These are phyloP conservation scores for Penicillium desertorum DNA, from an alignment of 495 filamentous ascomycete genomes.

Conservation along the genomic window DNA sequence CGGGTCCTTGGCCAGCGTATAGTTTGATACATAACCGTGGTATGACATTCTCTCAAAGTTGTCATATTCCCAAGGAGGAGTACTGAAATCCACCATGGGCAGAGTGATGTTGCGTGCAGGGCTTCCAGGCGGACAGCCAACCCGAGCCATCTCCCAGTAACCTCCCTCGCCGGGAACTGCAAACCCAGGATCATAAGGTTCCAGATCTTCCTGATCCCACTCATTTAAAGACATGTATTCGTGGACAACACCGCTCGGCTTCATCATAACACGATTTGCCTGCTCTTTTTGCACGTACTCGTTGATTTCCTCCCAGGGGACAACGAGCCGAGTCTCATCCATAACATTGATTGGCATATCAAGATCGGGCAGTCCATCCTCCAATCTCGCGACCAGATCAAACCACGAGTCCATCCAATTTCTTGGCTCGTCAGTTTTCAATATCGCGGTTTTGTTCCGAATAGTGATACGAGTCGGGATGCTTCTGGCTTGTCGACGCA, in stretches of 20 bases:
- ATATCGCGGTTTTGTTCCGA: conserved; percentile 12
- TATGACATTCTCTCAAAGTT: conserved; percentile 32
- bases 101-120: conserved; percentile 45
- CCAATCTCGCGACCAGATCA: conserved; percentile 54
- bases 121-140: conserved; percentile 55
- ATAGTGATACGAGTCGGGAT: conserved; percentile 14
- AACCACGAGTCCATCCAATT: conserved; percentile 28
- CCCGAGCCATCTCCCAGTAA: conserved; percentile 56
- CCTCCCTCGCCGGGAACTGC: conserved; percentile 8
- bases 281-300: conserved; percentile 52
- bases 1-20: conserved; percentile 55
- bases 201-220: conserved; percentile 12
- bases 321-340: conserved; percentile 65
- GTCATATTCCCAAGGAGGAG: conserved; percentile 33
- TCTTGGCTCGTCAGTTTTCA: conserved; percentile 1
- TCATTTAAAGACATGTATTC: conserved; percentile 24
- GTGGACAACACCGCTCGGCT: conserved; percentile 25
- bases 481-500: conserved; percentile 27
- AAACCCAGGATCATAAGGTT: conserved; percentile 7
- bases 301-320: conserved; percentile 66
- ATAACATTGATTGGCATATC: conserved; percentile 65
- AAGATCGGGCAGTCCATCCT: conserved; percentile 64
- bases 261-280: conserved; percentile 1
- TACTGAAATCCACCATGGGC: conserved; percentile 39
- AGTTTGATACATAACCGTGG: conserved; percentile 60